phyloP scores from a whole-genome alignment of 192 early-diverging fungal genomes.

The Chytriomyces sp. region DNA sequence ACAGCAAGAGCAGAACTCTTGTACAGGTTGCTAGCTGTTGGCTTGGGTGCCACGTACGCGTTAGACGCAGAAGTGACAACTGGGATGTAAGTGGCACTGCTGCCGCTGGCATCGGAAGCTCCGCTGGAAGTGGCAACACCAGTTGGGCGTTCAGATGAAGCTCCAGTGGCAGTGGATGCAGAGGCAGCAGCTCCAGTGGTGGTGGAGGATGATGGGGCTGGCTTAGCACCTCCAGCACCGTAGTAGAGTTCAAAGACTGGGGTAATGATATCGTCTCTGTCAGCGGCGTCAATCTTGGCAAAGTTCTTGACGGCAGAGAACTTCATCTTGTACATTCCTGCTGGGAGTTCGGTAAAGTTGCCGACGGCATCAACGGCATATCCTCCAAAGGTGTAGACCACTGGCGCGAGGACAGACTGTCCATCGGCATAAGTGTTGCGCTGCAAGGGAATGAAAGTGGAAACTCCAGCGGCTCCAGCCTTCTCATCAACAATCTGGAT shows the following conservation, averaged over 20 bases:
- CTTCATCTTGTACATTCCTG: constrained; percentile 40
- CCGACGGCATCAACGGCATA: neutral
- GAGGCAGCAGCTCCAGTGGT: no score
- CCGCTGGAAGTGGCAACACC: no score
- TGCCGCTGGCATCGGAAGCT: no score
- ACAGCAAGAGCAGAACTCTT: no score
- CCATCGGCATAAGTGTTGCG: constrained; percentile 13
- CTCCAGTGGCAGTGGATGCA: no score
- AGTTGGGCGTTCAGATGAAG: no score
- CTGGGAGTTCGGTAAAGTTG: constrained; percentile 17
- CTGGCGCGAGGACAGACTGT: constrained; percentile 9
- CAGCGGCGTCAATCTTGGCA: neutral
- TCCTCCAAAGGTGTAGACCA: constrained; percentile 19
- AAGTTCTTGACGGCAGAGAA: constrained; percentile 41
- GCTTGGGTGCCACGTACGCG: no score
- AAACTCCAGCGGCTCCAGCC: neutral
- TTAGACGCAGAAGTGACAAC: no score
- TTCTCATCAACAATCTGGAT: neutral
- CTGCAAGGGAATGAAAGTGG: neutral
- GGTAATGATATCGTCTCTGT: neutral
- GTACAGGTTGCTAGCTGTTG: no score
- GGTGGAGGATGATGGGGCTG: no score
- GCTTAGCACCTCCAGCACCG: neutral
- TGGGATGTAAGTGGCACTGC: no score
- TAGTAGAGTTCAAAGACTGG: neutral